Percentiles rank a stretch among this genome's conserved stretches.
These are phyloP conservation scores for Ormosia emarginata DNA, from an alignment of 306 rosid genomes.

Conservation along the genomic window DNA sequence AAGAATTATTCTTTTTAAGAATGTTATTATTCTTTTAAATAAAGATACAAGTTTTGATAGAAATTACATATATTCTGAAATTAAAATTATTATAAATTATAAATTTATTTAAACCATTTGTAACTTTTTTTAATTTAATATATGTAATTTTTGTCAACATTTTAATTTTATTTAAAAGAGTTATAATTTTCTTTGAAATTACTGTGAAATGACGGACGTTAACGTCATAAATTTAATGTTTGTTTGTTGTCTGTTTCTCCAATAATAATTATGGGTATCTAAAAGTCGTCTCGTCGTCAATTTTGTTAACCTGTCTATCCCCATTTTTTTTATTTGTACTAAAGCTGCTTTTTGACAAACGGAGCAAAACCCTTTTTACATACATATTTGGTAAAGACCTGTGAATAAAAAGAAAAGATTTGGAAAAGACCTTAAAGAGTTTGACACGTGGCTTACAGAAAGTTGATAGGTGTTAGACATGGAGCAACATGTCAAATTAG, in stretches of 20 bases:
- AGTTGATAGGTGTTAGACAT: constrained; percentile 1
- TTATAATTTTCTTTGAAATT: no score
- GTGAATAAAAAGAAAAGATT: neutral
- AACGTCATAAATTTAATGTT: no score
- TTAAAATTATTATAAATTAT: no score
- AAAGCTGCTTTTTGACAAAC: constrained; percentile 1
- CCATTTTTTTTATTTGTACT: neutral
- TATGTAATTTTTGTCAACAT: no score
- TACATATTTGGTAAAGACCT: neutral
- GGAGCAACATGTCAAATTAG: constrained; percentile 30
- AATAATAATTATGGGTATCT: neutral
- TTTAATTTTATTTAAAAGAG: no score
- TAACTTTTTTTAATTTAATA: no score
- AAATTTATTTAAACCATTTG: no score
- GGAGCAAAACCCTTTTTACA: neutral
- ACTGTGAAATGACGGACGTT: no score
- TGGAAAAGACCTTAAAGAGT: neutral
- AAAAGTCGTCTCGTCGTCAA: neutral
- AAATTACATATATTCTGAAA: no score
- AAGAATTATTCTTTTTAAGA: no score
- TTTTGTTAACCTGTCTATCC: neutral
- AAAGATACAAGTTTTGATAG: no score
- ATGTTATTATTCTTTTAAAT: no score
- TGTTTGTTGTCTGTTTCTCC: neutral
- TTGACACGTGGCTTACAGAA: neutral